phyloP scores from a whole-genome alignment of 1,284 basidiomycete genomes.

The Ustilago vetiveriae region DNA sequence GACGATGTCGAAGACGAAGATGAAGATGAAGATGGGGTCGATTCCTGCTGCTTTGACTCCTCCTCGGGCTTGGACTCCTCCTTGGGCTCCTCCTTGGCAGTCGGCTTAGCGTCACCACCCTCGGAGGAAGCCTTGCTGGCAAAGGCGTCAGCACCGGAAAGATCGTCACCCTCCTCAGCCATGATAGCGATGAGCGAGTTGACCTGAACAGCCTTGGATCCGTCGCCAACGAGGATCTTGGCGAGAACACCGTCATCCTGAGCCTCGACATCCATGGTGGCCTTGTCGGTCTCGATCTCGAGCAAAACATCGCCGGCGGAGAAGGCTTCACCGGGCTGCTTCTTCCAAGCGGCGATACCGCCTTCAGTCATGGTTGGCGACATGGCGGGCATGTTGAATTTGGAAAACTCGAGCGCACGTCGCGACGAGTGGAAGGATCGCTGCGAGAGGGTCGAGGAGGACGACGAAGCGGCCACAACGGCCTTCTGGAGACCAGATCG shows the following conservation, averaged over 20 bases:
- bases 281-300: slow-evolving; percentile 76
- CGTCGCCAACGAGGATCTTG: slow-evolving; percentile 66
- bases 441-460: slow-evolving; percentile 37
- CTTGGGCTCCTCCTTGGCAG: slow-evolving; percentile 52
- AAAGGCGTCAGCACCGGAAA: slow-evolving; percentile 76
- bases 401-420: slow-evolving; percentile 66
- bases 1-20: slow-evolving; percentile 23
- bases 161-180: slow-evolving; percentile 69
- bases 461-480: slow-evolving; percentile 35
- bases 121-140: slow-evolving; percentile 72
- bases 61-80: slow-evolving; percentile 47
- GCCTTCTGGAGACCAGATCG: slow-evolving; percentile 49
- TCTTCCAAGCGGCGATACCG: slow-evolving; percentile 96
- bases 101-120: slow-evolving; percentile 62
- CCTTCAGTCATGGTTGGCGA: slow-evolving; percentile 99
- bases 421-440: slow-evolving; percentile 52
- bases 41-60: slow-evolving; percentile 56
- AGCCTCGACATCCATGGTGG: slow-evolving; percentile 69
- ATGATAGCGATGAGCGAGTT: slow-evolving; percentile 68
- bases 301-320: slow-evolving; percentile 89
- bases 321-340: slow-evolving; percentile 91
- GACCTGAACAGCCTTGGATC: slow-evolving; percentile 66
- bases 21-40: slow-evolving; percentile 21
- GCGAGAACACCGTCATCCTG: slow-evolving; percentile 69
- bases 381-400: slow-evolving; percentile 97